Base-by-base conservation (phyloP, 2,329 filamentous ascomycete species). In the Epichloe sp. region DNA sequence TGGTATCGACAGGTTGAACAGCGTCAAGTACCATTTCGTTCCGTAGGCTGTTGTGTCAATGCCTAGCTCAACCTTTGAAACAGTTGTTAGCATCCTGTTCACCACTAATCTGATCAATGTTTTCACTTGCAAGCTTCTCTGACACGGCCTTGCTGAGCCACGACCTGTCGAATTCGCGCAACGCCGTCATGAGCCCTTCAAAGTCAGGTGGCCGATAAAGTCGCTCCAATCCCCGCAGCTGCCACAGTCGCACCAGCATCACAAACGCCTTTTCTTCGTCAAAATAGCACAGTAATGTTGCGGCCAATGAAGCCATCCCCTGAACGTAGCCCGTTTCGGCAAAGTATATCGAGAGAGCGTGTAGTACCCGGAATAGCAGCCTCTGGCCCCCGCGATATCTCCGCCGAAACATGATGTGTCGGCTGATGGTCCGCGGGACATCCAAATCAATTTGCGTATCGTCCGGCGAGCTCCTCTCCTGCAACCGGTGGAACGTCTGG, bases 391-490 rank as follows among this genome's bases (percentile, higher is more conserved):
- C 93, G 23, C 88, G 81, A 68, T 98, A 98, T 48, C 93, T 79
- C 56, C 82, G 79, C 44, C 93, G 82, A 64, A 98, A 98, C 91
- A 98, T 96, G 66, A 98, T 91, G 68, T 98, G 93, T 55, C 86
- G 82, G 65, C 82, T 94, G 65, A 98, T 95, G 4, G 93, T 97
- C 50, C 93, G 79, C 1, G 93, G 93, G 17, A 98, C 93, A 65
- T 98, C 93, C 43, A 97, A 80, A 65, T 98, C 93, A 60, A 98
- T 98, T 69, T 98, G 93, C 21, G 91, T 83, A 65, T 98, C 93
- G 63, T 98, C 93, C 0, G 88, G 83, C 3, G 86, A 95, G 50
- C 80, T 80, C 53, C 82, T 71, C 15, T 81, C 73, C 61, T 94
- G 84, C 31, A 94, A 77, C 43, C 80, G 77, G 63, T 86, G 78